Conservation (phyloP, 768 basidiomycete genomes). For the Lentinula guzmanii region DNA sequence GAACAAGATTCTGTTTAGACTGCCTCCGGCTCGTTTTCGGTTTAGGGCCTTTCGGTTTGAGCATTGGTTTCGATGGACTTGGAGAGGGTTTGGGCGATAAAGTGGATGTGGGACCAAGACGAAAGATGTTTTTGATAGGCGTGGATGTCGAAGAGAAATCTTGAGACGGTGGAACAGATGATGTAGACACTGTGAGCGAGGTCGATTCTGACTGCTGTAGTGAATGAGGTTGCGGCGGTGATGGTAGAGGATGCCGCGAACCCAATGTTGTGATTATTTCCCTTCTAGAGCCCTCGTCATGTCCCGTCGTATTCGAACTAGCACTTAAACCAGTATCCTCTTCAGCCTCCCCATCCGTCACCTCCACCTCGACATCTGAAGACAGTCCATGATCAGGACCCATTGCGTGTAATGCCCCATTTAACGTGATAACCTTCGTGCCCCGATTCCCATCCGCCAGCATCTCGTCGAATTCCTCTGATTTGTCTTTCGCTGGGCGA, state of each 20-base stretch:
- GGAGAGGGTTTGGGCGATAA: not conserved
- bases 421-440: conserved; percentile 40
- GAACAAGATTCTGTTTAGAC: conserved; percentile 26
- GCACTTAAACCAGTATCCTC: not conserved
- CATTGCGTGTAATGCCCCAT: not conserved
- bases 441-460: conserved; percentile 8
- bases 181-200: not conserved
- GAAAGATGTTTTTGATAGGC: not conserved
- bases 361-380: not conserved
- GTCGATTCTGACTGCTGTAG: not conserved
- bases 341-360: not conserved
- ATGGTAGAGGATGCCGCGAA: not conserved
- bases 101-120: not conserved
- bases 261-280: not conserved
- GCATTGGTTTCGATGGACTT: not conserved
- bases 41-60: not conserved
- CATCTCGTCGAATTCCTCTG: not conserved
- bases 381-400: not conserved
- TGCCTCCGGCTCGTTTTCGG: conserved; percentile 30
- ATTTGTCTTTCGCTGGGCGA: not conserved
- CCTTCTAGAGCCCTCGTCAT: not conserved
- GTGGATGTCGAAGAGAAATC: not conserved
- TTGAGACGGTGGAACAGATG: not conserved
- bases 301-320: not conserved
- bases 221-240: not conserved